A percentile compares a stretch with the other conserved stretches of the same genome.
Conservation (phyloP, 2,329 filamentous ascomycete species). For the Dothideomycetes sp. region DNA sequence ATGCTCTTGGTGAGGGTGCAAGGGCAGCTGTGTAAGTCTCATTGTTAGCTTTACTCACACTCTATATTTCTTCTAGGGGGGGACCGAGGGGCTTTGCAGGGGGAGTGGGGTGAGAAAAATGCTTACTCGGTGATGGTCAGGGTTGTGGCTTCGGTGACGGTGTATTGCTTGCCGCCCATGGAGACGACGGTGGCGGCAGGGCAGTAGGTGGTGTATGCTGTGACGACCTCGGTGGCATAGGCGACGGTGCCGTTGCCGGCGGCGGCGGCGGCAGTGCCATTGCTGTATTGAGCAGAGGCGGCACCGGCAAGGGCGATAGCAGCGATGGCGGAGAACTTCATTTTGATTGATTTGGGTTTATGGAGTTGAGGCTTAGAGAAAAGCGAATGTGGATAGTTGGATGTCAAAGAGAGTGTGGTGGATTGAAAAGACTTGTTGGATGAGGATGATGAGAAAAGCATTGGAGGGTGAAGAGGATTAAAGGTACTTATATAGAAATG, state of each 20-base stretch:
- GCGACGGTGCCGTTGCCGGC: not conserved
- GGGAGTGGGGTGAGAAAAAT: too few relatives aligned
- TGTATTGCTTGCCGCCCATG: slow-evolving; percentile 14
- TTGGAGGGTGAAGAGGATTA: too few relatives aligned
- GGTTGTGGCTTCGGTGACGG: slow-evolving; percentile 13
- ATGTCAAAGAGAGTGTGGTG: not conserved
- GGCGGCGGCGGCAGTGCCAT: slow-evolving; percentile 1
- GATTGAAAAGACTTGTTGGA: not conserved
- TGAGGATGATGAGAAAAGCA: too few relatives aligned
- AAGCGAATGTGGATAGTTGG: slow-evolving; percentile 9
- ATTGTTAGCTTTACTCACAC: too few relatives aligned
- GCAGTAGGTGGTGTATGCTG: slow-evolving; percentile 15
- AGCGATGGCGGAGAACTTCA: slow-evolving; percentile 10
- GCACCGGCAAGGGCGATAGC: slow-evolving; percentile 7
- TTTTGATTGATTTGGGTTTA: slow-evolving; percentile 4
- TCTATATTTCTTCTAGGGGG: too few relatives aligned
- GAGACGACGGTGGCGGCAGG: slow-evolving; percentile 3
- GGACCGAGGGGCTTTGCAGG: too few relatives aligned
- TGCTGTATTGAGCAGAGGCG: slow-evolving; percentile 10
- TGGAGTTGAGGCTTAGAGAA: not conserved
- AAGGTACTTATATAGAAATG: too few relatives aligned
- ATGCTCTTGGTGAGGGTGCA: slow-evolving; percentile 12
- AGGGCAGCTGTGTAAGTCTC: too few relatives aligned
- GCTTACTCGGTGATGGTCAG: slow-evolving; percentile 12
- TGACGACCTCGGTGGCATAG: slow-evolving; percentile 10